Percentiles rank a stretch among this genome's conserved stretches.
Evolutionary conservation across 1,284 basidiomycete genomes (phyloP).

Genomic region (Paramarasmius palmivorus): DNA sequence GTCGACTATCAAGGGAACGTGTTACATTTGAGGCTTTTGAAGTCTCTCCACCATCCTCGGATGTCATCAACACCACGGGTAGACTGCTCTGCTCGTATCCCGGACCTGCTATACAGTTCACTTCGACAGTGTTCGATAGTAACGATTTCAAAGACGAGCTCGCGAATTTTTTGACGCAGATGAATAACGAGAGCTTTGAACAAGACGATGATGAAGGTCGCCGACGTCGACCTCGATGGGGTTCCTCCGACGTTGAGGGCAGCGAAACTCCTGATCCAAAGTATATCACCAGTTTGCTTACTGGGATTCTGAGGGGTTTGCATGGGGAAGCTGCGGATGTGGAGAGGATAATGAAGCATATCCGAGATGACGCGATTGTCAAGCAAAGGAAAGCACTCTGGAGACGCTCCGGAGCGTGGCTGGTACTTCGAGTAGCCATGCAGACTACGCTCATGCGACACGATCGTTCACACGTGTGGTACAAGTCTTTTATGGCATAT

Average conservation of each 20-base stretch:
- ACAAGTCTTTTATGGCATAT: background rate
- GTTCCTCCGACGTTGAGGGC: background rate
- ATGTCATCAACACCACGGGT: background rate
- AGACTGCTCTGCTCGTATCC: background rate
- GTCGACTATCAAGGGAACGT: constrained; percentile 4
- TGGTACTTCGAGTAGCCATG: background rate
- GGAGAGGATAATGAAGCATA: background rate
- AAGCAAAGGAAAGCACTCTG: background rate
- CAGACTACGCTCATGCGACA: background rate
- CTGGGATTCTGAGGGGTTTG: background rate
- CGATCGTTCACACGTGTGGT: background rate
- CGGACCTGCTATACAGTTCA: background rate
- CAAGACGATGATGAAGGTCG: background rate
- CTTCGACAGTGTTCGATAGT: background rate
- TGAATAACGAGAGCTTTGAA: background rate
- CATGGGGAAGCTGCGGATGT: background rate
- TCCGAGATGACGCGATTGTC: background rate
- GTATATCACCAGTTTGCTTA: background rate
- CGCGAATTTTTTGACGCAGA: background rate
- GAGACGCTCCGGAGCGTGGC: background rate
- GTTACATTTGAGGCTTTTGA: constrained; percentile 22
- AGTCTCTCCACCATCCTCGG: background rate
- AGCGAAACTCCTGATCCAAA: background rate
- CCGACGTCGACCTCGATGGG: too few relatives aligned
- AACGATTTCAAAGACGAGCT: background rate